Evolutionary conservation across 2,329 filamentous ascomycete species (phyloP).

Genomic region (Colletotrichum cuscutae): DNA sequence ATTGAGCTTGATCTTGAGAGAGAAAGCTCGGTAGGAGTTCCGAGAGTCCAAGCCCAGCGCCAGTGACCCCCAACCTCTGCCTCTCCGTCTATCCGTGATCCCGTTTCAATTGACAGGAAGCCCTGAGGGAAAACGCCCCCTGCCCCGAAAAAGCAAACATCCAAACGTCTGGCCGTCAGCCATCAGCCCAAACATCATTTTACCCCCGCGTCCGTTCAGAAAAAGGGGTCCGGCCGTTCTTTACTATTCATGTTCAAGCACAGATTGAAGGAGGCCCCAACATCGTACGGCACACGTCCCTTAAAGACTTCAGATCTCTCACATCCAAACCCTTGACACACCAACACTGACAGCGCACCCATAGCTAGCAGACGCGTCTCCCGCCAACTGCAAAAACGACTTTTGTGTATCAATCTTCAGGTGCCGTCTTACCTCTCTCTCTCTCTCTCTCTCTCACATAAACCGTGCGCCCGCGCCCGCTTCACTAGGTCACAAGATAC

Average conservation of each 20-base stretch:
- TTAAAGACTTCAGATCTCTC: not conserved
- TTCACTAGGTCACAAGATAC: not conserved
- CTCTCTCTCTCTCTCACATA: not conserved
- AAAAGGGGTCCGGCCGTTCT: not conserved
- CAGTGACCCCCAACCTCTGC: not conserved
- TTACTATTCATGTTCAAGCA: not conserved
- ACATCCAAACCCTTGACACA: not conserved
- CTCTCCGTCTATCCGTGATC: not conserved
- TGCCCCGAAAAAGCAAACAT: not conserved
- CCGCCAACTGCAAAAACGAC: too few species aligned
- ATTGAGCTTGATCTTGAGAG: not conserved
- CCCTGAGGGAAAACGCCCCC: not conserved
- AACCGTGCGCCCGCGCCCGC: conserved; percentile 3
- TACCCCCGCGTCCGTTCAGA: not conserved
- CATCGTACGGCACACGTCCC: conserved; percentile 10
- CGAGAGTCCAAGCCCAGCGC: not conserved
- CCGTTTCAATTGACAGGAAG: not conserved
- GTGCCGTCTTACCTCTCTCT: not conserved
- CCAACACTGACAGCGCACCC: not conserved
- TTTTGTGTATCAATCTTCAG: not conserved
- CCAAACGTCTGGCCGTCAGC: not conserved
- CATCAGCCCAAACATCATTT: not conserved
- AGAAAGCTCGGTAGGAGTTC: not conserved
- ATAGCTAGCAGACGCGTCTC: too few species aligned
- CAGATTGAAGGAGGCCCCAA: not conserved